Evolutionary conservation across 2,329 filamentous ascomycete species (phyloP).

Genomic region (Scedosporium minutisporum): DNA sequence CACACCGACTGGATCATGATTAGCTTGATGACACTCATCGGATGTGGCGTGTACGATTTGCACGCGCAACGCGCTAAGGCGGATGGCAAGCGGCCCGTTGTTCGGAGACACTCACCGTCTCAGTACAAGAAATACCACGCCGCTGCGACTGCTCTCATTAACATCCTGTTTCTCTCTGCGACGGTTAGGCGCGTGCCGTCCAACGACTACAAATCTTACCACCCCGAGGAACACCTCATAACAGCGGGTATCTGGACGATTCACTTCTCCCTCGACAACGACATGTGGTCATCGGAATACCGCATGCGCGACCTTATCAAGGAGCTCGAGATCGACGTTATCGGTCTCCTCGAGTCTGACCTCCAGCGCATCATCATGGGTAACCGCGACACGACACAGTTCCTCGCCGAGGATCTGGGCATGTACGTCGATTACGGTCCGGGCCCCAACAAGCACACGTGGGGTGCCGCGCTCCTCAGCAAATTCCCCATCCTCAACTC

Average conservation of each 20-base stretch:
- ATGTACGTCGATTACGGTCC: slow-evolving; percentile 99
- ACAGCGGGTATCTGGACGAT: slow-evolving; percentile 98
- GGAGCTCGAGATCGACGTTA: slow-evolving; percentile 92
- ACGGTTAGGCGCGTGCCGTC: slow-evolving; percentile 87
- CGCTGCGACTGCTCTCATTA: slow-evolving; percentile 58
- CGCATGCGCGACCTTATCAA: slow-evolving; percentile 86
- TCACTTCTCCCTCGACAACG: slow-evolving; percentile 94
- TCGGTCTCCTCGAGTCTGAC: slow-evolving; percentile 90
- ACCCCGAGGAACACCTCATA: slow-evolving; percentile 74
- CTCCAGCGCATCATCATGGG: slow-evolving; percentile 98
- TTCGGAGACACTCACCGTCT: slow-evolving; percentile 18
- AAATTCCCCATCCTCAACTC: slow-evolving; percentile 98
- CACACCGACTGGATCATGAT: slow-evolving; percentile 95
- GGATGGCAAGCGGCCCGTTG: slow-evolving; percentile 11
- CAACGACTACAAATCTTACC: slow-evolving; percentile 85
- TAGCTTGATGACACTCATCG: slow-evolving; percentile 73
- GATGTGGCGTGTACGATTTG: slow-evolving; percentile 68
- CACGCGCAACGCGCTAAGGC: slow-evolving; percentile 22
- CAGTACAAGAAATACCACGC: slow-evolving; percentile 44
- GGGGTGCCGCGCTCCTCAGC: slow-evolving; percentile 84
- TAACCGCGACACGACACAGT: slow-evolving; percentile 92
- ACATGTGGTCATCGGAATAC: slow-evolving; percentile 96
- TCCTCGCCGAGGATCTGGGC: slow-evolving; percentile 86
- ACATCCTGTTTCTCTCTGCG: slow-evolving; percentile 68
- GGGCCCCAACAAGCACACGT: slow-evolving; percentile 97